Conservation (phyloP, 257 asterid genomes). For the Oldenlandia corymbosa region DNA sequence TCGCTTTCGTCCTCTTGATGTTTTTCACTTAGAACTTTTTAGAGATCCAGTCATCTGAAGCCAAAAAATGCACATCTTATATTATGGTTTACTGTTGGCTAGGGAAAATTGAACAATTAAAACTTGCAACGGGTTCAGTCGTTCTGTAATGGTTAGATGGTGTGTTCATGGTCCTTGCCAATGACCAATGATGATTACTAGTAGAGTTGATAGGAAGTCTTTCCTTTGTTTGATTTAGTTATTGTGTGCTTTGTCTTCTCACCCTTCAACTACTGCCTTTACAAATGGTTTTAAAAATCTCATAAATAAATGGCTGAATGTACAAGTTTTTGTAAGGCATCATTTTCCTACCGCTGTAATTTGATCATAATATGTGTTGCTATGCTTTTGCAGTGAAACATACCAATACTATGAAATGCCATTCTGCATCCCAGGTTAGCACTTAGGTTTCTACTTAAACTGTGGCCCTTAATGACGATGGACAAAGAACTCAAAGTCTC, state of each 20-base stretch:
- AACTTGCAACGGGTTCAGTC: background rate
- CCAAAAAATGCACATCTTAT: background rate
- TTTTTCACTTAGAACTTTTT: background rate
- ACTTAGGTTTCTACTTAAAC: slow-evolving; percentile 20
- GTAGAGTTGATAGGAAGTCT: background rate
- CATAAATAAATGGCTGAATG: background rate
- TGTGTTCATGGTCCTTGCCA: background rate
- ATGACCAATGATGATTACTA: no score
- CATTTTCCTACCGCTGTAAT: slow-evolving; percentile 12
- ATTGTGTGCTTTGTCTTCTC: background rate
- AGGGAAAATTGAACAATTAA: background rate
- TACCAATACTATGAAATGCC: slow-evolving; percentile 75
- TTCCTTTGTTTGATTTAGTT: background rate
- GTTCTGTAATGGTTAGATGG: background rate
- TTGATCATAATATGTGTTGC: slow-evolving; percentile 26
- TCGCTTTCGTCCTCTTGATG: background rate
- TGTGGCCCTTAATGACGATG: background rate
- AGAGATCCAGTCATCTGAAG: background rate
- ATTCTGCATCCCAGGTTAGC: slow-evolving; percentile 92
- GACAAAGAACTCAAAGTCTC: background rate
- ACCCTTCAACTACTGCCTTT: background rate
- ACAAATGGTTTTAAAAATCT: background rate
- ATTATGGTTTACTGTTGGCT: background rate
- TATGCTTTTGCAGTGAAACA: slow-evolving; percentile 79
- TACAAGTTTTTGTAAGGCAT: slow-evolving; percentile 7